Base-by-base conservation (phyloP, 805 yeast species). In the Schizosaccharomyces japonicus region DNA sequence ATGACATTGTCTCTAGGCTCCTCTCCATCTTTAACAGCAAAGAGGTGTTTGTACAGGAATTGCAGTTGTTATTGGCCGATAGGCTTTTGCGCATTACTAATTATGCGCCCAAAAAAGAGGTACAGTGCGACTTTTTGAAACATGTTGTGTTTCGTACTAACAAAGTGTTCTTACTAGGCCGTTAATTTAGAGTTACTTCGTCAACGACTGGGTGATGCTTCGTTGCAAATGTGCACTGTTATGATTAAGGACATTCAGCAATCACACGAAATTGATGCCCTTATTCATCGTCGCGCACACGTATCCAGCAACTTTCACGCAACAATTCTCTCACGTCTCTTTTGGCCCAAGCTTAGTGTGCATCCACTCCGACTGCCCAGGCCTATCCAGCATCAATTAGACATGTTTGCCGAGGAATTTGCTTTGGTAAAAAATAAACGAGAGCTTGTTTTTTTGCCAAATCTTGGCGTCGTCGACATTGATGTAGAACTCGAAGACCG, bases 161-260 rank as follows among this genome's bases (percentile, higher is more conserved):
- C 2, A 68, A 67, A 5, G 63, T 70, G 2, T 53, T 62, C 10
- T 23, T 32, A 3, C 17, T 11, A 32, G 3, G 68, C 71, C 31
- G 30, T 17, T 10, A 45, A 29, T 30, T 59, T 78, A n/a, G 65
- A 68, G 19, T 61, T 73, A 21, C 62, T 82, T 28, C 78, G 77
- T 55, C 51, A 65, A 19, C 67, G 80, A 48, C 79, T 81, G 55
- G 84, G 81, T 1, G 76, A 71, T 32, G 63, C 70, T 7, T 79
- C 76, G 48, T 70, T 85, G 53, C 71, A 70, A 47, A 72, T 73
- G 23, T 65, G 84, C 47, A 92, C 81, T 55, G 82, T 87, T 6
- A 90, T 90, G 96, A 66, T 84, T 15, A 62, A 70, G 34, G 94
- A 83, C 58, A 67, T 84, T 7, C 57, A 63, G 17, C 72, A 71